phyloP scores from a whole-genome alignment of 805 yeast genomes.

The Candida ipomoeae region DNA sequence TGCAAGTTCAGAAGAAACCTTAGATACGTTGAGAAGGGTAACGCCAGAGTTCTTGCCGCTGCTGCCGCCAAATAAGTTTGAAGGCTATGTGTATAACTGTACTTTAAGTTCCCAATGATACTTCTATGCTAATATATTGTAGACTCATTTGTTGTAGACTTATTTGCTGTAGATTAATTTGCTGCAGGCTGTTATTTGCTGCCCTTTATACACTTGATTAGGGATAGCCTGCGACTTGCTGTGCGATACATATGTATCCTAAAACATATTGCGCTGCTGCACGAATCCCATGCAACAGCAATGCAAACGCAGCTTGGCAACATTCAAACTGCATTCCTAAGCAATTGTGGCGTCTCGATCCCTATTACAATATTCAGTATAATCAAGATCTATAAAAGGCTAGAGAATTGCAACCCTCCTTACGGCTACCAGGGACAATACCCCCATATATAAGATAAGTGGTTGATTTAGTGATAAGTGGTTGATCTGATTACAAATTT shows the following conservation, averaged over 20 bases:
- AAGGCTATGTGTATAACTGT: slow-evolving; percentile 6
- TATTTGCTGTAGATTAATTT: neutral
- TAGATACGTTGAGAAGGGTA: slow-evolving; percentile 98
- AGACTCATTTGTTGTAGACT: slow-evolving; percentile 3
- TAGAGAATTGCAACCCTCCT: neutral
- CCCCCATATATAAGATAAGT: too few relatives aligned
- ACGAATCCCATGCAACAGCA: neutral
- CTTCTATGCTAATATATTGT: slow-evolving; percentile 7
- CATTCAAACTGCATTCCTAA: neutral
- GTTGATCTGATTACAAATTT: neutral
- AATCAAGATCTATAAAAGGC: neutral
- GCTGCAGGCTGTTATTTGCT: neutral
- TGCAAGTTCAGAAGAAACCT: slow-evolving; percentile 99
- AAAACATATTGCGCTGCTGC: neutral
- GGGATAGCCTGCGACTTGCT: neutral
- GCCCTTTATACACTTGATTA: neutral
- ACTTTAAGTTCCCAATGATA: slow-evolving; percentile 16
- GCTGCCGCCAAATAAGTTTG: slow-evolving; percentile 15
- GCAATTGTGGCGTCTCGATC: neutral
- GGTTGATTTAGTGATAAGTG: too few relatives aligned
- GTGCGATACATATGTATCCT: neutral
- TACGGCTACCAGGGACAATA: neutral
- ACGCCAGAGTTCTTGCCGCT: slow-evolving; percentile 82
- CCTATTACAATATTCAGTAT: neutral
- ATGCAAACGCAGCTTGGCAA: neutral